Conservation (phyloP, 352 stramenopile genomes). For the Phytophthora parvispora region DNA sequence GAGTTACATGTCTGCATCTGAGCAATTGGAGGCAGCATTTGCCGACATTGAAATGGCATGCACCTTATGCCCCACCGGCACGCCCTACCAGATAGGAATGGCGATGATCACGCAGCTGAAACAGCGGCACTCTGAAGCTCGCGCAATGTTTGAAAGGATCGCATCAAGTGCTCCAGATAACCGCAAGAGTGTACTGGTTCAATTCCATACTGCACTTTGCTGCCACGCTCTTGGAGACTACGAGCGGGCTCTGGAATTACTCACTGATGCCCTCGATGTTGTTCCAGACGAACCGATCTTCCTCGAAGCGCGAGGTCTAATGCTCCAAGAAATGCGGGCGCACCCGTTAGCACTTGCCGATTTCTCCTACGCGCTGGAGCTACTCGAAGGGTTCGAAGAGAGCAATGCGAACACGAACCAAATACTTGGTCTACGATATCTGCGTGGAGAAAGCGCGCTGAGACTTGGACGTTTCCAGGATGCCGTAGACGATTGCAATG, state of each 20-base stretch:
- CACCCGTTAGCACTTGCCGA: constrained; percentile 67
- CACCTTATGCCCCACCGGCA: constrained; percentile 46
- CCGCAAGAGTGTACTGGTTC: constrained; percentile 61
- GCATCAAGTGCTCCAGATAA: constrained; percentile 16
- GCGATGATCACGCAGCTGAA: constrained; percentile 83
- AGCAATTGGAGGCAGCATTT: constrained; percentile 80
- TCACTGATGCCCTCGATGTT: constrained; percentile 65
- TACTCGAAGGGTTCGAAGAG: constrained; percentile 32
- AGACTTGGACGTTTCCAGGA: constrained; percentile 53
- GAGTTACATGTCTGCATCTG: constrained; percentile 32
- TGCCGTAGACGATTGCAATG: constrained; percentile 57
- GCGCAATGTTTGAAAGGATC: constrained; percentile 49
- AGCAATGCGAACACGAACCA: constrained; percentile 16
- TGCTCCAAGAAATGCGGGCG: constrained; percentile 66
- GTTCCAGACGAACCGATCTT: constrained; percentile 70
- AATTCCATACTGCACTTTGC: constrained; percentile 74
- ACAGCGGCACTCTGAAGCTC: constrained; percentile 51
- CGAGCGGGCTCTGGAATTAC: constrained; percentile 54
- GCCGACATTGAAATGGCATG: constrained; percentile 87
- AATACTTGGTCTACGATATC: constrained; percentile 41
- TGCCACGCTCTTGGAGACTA: constrained; percentile 57
- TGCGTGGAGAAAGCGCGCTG: constrained; percentile 59
- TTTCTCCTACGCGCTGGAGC: constrained; percentile 48
- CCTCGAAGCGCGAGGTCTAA: constrained; percentile 59
- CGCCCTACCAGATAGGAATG: constrained; percentile 74